Percentiles rank a stretch among this genome's conserved stretches.
Conservation (phyloP, 2,329 filamentous ascomycete genomes). For the Fusarium sp. region DNA sequence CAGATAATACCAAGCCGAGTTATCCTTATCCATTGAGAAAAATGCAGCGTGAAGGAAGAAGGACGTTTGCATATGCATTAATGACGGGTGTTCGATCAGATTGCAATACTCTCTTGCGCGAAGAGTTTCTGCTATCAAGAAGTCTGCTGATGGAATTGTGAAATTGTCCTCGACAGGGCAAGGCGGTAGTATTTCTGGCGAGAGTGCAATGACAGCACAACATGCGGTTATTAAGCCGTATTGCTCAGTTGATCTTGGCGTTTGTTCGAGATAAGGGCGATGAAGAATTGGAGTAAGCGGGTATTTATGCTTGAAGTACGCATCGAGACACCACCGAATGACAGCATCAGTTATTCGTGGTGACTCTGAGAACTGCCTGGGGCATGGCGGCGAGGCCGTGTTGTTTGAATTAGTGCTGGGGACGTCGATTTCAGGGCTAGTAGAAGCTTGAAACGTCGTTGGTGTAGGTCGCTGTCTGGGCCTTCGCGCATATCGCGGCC, state of each 20-base stretch:
- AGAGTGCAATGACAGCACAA: constrained; percentile 44
- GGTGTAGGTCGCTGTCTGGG: background rate
- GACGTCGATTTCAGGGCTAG: accelerated
- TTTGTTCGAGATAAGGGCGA: constrained; percentile 27
- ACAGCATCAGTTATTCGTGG: constrained; percentile 16
- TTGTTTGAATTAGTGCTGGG: background rate
- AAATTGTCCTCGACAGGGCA: background rate
- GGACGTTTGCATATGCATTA: constrained; percentile 45
- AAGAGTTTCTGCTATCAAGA: constrained; percentile 43
- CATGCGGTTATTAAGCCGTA: constrained; percentile 44
- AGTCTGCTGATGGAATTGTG: constrained; percentile 29
- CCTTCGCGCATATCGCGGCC: background rate
- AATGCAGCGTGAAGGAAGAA: constrained; percentile 47
- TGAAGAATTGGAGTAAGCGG: constrained; percentile 47
- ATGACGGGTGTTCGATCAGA: constrained; percentile 40
- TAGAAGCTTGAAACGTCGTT: background rate
- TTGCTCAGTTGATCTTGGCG: constrained; percentile 19
- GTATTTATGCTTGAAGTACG: constrained; percentile 49
- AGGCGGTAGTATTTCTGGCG: constrained; percentile 40
- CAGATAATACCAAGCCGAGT: constrained; percentile 48
- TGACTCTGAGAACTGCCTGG: background rate
- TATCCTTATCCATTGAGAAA: constrained; percentile 46
- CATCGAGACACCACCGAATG: constrained; percentile 43
- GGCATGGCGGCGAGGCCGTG: accelerated
- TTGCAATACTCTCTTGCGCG: constrained; percentile 40